Percentiles rank a stretch among this genome's conserved stretches.
Evolutionary conservation across 495 filamentous ascomycete genomes (phyloP).

Genomic region (Aspergillus cavernicola): DNA sequence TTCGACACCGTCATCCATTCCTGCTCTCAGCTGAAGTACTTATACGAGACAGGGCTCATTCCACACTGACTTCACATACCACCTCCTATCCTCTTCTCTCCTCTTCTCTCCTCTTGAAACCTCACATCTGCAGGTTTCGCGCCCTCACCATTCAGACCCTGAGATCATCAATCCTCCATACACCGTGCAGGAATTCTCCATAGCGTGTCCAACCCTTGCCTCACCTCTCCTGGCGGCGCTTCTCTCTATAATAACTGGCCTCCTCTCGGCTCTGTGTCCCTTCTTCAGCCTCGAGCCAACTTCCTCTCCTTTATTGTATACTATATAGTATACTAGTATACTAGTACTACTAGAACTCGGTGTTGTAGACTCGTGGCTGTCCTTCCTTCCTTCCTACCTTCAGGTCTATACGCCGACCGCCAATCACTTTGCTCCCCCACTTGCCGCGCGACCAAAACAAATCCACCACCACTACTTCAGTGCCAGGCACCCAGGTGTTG

Average conservation of each 20-base stretch:
- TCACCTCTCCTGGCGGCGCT: not conserved
- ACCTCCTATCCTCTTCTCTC: too few species aligned
- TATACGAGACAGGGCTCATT: constrained; percentile 7
- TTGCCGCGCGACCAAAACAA: constrained; percentile 23
- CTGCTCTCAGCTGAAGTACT: constrained; percentile 3
- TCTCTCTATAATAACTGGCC: constrained; percentile 2
- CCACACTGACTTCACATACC: constrained; percentile 4
- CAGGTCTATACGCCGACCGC: not conserved
- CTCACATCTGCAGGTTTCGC: constrained; percentile 17
- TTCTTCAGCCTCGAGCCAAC: not conserved
- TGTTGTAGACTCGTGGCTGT: not conserved
- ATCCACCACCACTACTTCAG: constrained; percentile 7
- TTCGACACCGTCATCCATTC: not conserved
- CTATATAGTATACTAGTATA: not conserved
- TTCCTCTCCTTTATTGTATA: not conserved
- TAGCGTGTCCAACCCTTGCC: constrained; percentile 12
- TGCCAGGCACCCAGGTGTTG: not conserved
- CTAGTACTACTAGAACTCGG: constrained; percentile 1
- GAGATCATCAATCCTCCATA: constrained; percentile 13
- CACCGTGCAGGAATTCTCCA: constrained; percentile 12
- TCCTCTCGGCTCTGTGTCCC: not conserved
- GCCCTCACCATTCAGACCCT: not conserved
- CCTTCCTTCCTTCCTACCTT: not conserved
- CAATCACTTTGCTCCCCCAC: constrained; percentile 12
- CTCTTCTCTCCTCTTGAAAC: constrained; percentile 1